A percentile compares a stretch with the other conserved stretches of the same genome.
phyloP scores from a whole-genome alignment of 164 flowering plant genomes.

The Kalanchoe fedtschenkoi region DNA sequence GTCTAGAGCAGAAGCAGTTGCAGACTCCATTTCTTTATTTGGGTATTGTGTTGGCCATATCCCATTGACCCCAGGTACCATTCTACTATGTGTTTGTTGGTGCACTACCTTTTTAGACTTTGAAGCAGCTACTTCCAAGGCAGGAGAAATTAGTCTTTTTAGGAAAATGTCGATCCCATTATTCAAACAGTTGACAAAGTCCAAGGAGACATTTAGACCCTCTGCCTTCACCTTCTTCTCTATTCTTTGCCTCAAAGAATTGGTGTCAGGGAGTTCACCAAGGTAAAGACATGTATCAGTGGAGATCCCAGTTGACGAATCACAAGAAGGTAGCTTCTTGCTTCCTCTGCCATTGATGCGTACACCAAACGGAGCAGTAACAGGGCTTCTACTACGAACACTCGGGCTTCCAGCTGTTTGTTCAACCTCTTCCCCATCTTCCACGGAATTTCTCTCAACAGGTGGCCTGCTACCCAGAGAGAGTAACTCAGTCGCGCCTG shows the following conservation, averaged over 20 bases:
- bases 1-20: slow-evolving; percentile 31
- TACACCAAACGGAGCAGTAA: slow-evolving; percentile 34
- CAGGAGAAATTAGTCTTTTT: slow-evolving; percentile 59
- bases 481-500: slow-evolving; percentile 21
- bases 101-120: slow-evolving; percentile 19
- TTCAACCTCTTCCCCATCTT: slow-evolving; percentile 39
- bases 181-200: slow-evolving; percentile 46
- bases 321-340: slow-evolving; percentile 19
- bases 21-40: slow-evolving; percentile 7
- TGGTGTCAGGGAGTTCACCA: slow-evolving; percentile 51
- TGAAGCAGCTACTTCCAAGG: slow-evolving; percentile 45
- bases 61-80: slow-evolving; percentile 15
- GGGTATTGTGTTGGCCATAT: slow-evolving; percentile 12
- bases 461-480: slow-evolving; percentile 22
- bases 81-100: slow-evolving; percentile 15
- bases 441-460: slow-evolving; percentile 16
- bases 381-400: slow-evolving; percentile 19
- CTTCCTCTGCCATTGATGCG: slow-evolving; percentile 17
- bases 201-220: slow-evolving; percentile 41
- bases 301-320: slow-evolving; percentile 9
- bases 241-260: slow-evolving; percentile 34
- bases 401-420: slow-evolving; percentile 17
- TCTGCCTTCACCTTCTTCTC: slow-evolving; percentile 41
- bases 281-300: slow-evolving; percentile 28
- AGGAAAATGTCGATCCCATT: slow-evolving; percentile 45